Conservation (phyloP, 495 filamentous ascomycete genomes). For the Bacidia gigantensis region DNA sequence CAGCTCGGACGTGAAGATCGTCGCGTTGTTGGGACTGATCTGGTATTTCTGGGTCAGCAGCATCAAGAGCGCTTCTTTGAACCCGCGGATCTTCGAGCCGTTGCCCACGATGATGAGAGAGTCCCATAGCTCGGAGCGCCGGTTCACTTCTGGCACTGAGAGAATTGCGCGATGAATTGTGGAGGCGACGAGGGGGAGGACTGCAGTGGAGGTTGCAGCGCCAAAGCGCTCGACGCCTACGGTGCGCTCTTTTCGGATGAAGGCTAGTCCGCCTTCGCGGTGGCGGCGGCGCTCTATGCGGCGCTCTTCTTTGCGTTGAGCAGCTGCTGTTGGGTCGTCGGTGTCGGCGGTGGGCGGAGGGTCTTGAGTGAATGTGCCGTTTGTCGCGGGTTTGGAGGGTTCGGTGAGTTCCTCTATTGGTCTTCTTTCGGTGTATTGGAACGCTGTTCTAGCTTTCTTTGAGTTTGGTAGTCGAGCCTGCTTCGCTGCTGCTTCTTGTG, state of each 20-base stretch:
- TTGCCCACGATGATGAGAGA: constrained; percentile 77
- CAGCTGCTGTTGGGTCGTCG: constrained; percentile 14
- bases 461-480: constrained; percentile 61
- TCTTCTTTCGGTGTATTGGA: constrained; percentile 69
- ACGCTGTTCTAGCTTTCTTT: constrained; percentile 59
- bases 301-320: constrained; percentile 23
- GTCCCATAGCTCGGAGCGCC: constrained; percentile 80
- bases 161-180: constrained; percentile 71
- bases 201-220: constrained; percentile 53
- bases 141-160: constrained; percentile 60
- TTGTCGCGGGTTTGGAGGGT: constrained; percentile 20
- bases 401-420: constrained; percentile 44
- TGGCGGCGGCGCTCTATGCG: constrained; percentile 27
- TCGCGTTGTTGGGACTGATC: constrained; percentile 77
- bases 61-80: constrained; percentile 73
- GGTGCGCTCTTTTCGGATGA: constrained; percentile 58
- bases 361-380: constrained; percentile 28
- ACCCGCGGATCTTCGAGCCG: constrained; percentile 67
- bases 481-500: constrained; percentile 22
- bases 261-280: constrained; percentile 26
- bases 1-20: constrained; percentile 93
- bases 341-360: constrained; percentile 19
- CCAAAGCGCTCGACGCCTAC: constrained; percentile 81
- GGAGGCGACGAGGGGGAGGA: constrained; percentile 68
- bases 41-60: constrained; percentile 71